Conservation (phyloP, 2,329 filamentous ascomycete genomes). For the Endocalyx cinctus region DNA sequence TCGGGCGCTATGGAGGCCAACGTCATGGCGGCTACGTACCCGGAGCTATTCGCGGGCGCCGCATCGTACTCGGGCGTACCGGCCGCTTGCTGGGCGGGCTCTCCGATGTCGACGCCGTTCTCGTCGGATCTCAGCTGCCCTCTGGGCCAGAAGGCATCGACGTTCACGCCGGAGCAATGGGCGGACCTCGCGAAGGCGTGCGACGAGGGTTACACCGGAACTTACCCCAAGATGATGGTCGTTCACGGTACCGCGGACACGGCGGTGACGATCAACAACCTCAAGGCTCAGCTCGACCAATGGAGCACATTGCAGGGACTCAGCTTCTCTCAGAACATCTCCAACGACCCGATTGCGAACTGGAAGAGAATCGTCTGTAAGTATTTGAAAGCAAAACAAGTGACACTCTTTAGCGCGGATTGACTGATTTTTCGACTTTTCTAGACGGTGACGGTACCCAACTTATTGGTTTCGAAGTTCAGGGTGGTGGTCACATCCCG, state of each 20-base stretch:
- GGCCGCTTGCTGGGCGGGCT: conserved; percentile 35
- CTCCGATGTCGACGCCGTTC: conserved; percentile 25
- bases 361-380: not conserved
- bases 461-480: conserved; percentile 1
- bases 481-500: conserved; percentile 2
- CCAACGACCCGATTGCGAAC: not conserved
- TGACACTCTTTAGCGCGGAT: not conserved
- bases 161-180: conserved; percentile 41
- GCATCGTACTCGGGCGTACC: conserved; percentile 39
- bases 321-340: not conserved
- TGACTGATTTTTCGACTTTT: not conserved
- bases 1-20: conserved; percentile 46
- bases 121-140: conserved; percentile 37
- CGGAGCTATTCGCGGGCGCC: conserved; percentile 39
- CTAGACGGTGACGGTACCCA: conserved; percentile 1
- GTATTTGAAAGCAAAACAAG: not conserved
- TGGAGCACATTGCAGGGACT: conserved; percentile 1
- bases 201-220: conserved; percentile 23
- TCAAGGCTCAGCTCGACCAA: conserved; percentile 3
- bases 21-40: conserved; percentile 39
- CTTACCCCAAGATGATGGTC: conserved; percentile 21
- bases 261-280: conserved; percentile 1
- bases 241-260: conserved; percentile 22
- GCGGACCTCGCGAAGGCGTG: conserved; percentile 39
- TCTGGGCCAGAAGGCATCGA: conserved; percentile 31